A percentile compares a stretch with the other conserved stretches of the same genome.
phyloP scores from a whole-genome alignment of 2,329 filamentous ascomycete species.

The Microdochium bolleyi region DNA sequence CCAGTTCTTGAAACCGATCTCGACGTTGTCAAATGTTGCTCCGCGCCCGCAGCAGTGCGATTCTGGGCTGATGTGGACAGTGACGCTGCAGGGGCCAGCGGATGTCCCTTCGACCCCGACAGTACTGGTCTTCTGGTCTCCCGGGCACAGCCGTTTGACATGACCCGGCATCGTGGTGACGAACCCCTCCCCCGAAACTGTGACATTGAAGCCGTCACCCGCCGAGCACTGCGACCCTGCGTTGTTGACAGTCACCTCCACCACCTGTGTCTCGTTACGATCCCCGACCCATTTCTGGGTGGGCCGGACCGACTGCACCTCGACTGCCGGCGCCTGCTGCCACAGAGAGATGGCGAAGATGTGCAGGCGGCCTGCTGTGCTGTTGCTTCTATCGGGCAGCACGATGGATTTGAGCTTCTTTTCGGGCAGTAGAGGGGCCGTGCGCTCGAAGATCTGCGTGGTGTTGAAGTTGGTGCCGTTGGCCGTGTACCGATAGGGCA shows the following conservation, averaged over 20 bases:
- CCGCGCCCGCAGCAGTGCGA: slow-evolving; percentile 3
- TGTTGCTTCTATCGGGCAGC: slow-evolving; percentile 27
- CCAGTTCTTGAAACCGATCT: slow-evolving; percentile 26
- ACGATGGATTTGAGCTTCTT: slow-evolving; percentile 29
- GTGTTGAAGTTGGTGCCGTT: slow-evolving; percentile 32
- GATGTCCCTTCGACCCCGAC: slow-evolving; percentile 25
- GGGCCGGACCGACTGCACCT: slow-evolving; percentile 29
- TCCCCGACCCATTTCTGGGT: slow-evolving; percentile 30
- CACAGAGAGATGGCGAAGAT: slow-evolving; percentile 32
- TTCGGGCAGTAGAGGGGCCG: slow-evolving; percentile 23
- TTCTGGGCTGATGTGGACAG: slow-evolving; percentile 9
- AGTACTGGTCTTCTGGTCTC: slow-evolving; percentile 30
- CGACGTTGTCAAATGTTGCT: slow-evolving; percentile 10
- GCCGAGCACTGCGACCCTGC: slow-evolving; percentile 24
- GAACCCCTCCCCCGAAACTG: slow-evolving; percentile 27
- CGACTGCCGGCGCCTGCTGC: slow-evolving; percentile 10
- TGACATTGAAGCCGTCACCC: slow-evolving; percentile 18
- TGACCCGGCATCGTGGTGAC: slow-evolving; percentile 28
- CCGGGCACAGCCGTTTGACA: slow-evolving; percentile 32
- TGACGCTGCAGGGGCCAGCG: slow-evolving; percentile 11
- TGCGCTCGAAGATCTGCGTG: slow-evolving; percentile 36
- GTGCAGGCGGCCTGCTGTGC: slow-evolving; percentile 28
- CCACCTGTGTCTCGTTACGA: slow-evolving; percentile 22
- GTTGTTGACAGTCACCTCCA: slow-evolving; percentile 31
- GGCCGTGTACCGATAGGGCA: slow-evolving; percentile 29